A percentile compares a stretch with the other conserved stretches of the same genome.
These are phyloP conservation scores for Sordariomycetes sp. DNA, from an alignment of 2,329 filamentous ascomycete genomes.

Conservation along the genomic window DNA sequence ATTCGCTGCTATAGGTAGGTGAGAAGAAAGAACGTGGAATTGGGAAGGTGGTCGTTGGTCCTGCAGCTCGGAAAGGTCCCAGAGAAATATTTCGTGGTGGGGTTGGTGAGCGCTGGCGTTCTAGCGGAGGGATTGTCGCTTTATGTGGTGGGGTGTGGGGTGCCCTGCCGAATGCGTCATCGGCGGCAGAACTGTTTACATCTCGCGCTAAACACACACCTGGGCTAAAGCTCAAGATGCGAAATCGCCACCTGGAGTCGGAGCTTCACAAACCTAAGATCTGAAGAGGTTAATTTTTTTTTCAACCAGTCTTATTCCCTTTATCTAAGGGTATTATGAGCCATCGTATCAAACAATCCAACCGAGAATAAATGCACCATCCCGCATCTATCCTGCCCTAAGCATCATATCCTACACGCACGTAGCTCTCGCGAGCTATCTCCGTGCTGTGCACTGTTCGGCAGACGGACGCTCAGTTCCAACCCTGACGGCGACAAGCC, in stretches of 20 bases:
- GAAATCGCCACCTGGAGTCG: no score
- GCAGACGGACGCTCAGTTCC: background rate
- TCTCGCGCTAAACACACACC: no score
- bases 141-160: slow-evolving; percentile 1
- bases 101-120: background rate
- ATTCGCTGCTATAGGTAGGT: background rate
- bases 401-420: no score
- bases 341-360: no score
- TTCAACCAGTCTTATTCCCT: no score
- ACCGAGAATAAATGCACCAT: no score
- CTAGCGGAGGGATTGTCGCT: background rate
- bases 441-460: background rate
- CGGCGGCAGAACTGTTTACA: background rate
- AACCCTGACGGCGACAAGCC: background rate
- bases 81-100: background rate
- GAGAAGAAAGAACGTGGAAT: background rate
- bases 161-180: slow-evolving; percentile 1
- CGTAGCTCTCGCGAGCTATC: no score
- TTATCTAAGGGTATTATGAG: no score
- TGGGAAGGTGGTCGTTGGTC: background rate
- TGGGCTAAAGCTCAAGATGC: no score
- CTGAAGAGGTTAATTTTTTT: no score
- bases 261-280: no score
- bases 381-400: no score
- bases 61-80: background rate